Percentiles rank a stretch among this genome's conserved stretches.
Evolutionary conservation across 345 rosid genomes (phyloP).

Genomic region (Sonneratia alba): DNA sequence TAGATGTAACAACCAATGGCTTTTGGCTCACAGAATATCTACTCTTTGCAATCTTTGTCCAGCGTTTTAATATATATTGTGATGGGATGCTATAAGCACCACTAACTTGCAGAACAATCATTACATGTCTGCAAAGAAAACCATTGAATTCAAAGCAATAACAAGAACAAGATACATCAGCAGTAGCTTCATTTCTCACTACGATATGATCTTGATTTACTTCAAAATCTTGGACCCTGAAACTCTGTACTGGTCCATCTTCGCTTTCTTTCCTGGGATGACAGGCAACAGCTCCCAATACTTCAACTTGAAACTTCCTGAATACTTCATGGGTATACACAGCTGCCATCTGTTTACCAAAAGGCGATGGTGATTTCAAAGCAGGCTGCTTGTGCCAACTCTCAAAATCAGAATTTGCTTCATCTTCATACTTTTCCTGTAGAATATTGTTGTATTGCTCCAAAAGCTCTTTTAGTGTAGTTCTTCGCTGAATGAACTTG

Average conservation of each 20-base stretch:
- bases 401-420: conserved; percentile 6
- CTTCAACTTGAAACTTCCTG: conserved; percentile 7
- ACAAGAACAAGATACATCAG: conserved; percentile 6
- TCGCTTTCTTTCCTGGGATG: conserved; percentile 6
- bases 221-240: conserved; percentile 7
- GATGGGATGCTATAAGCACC: conserved; percentile 26
- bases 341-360: conserved; percentile 7
- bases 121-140: conserved; percentile 27
- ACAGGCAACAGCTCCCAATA: conserved; percentile 8
- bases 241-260: conserved; percentile 5
- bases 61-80: conserved; percentile 28
- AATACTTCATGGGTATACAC: conserved; percentile 6
- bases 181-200: conserved; percentile 1
- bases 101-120: conserved; percentile 27
- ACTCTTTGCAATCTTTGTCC: conserved; percentile 18
- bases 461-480: conserved; percentile 5
- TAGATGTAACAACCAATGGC: background rate
- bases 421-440: background rate
- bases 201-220: conserved; percentile 14
- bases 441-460: background rate
- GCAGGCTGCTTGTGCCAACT: conserved; percentile 1
- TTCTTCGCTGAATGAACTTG: conserved; percentile 5
- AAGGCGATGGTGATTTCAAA: conserved; percentile 5
- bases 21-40: background rate
- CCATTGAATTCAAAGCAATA: conserved; percentile 23